Conservation (phyloP, 768 basidiomycete species). For the Leccinum truebloodii region DNA sequence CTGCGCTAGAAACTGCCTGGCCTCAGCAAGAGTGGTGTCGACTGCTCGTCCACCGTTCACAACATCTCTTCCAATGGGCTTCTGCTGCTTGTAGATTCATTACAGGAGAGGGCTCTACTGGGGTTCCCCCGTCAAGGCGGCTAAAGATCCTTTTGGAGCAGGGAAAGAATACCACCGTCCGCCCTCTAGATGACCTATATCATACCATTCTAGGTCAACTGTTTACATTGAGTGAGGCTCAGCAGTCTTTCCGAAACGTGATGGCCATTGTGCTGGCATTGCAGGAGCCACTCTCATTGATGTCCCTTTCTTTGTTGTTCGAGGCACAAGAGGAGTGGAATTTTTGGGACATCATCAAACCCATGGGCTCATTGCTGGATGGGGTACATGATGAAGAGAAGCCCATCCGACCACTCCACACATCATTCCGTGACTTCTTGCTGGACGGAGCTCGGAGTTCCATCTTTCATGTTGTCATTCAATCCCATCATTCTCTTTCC, state of each 20-base stretch:
- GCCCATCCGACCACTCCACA: neutral
- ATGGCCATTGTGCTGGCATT: neutral
- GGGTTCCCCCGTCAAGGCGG: rapidly evolving
- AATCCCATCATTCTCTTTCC: neutral
- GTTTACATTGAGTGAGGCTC: neutral
- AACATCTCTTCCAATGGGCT: neutral
- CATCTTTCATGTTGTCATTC: neutral
- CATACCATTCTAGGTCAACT: neutral
- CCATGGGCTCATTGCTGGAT: neutral
- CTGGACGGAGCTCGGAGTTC: neutral
- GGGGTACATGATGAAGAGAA: neutral
- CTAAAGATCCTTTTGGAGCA: neutral
- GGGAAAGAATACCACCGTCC: neutral
- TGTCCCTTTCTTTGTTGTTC: neutral
- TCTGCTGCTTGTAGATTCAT: neutral
- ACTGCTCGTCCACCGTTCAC: neutral
- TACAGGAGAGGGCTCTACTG: rapidly evolving
- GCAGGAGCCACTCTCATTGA: neutral
- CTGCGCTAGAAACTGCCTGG: rapidly evolving
- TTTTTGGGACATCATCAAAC: neutral
- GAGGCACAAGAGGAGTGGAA: neutral
- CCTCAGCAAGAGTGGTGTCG: neutral
- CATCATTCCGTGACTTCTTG: neutral
- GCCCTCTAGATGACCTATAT: neutral
- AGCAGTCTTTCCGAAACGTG: neutral